Conservation (phyloP, 495 filamentous ascomycete species). For the Daldinia vernicosa region DNA sequence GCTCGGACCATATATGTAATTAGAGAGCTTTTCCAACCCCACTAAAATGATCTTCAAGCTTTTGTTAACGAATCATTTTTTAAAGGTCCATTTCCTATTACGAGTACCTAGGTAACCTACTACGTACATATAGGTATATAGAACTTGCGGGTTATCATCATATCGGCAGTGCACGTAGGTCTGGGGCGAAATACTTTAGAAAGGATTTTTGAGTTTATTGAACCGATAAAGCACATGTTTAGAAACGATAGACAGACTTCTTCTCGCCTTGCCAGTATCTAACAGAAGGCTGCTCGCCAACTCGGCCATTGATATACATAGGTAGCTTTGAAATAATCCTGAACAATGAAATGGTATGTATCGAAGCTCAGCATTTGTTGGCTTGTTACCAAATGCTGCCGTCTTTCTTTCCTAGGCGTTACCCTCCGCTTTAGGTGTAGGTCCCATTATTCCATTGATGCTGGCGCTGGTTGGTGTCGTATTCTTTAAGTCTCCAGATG, state of each 20-base stretch:
- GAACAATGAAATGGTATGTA: conserved; percentile 33
- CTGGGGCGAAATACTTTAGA: not conserved
- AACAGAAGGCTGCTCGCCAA: conserved; percentile 33
- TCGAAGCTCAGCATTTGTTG: conserved; percentile 29
- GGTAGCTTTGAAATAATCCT: conserved; percentile 31
- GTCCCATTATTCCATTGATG: conserved; percentile 58
- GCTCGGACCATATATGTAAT: conserved; percentile 22
- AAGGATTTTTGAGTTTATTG: conserved; percentile 13
- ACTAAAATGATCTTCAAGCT: conserved; percentile 1
- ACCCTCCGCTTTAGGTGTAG: conserved; percentile 50
- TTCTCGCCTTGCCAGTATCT: conserved; percentile 39
- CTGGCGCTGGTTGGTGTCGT: conserved; percentile 54
- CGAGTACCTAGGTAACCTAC: no score
- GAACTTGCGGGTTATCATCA: not conserved
- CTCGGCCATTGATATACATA: conserved; percentile 39
- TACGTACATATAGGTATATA: not conserved
- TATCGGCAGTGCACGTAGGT: not conserved
- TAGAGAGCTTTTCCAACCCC: not conserved
- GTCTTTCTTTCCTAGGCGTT: conserved; percentile 23
- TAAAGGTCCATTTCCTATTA: not conserved
- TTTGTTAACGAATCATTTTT: not conserved
- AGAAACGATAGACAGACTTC: conserved; percentile 40
- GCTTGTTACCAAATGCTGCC: no score
- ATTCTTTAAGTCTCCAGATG: conserved; percentile 58
- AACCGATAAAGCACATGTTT: conserved; percentile 29